phyloP scores from a whole-genome alignment of 192 early-diverging fungal genomes.

The Podila epicladia region DNA sequence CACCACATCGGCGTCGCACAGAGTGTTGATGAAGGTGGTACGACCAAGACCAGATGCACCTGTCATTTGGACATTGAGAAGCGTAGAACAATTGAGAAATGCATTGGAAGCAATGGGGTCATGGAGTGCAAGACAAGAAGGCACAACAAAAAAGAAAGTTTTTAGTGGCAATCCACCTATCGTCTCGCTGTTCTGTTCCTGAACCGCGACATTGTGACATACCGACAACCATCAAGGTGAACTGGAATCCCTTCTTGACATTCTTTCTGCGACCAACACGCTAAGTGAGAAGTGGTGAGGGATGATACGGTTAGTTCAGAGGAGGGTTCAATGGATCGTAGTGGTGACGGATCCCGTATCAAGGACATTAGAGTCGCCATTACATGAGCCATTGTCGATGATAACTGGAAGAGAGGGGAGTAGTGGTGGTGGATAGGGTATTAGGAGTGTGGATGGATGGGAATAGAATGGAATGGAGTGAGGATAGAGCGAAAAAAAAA shows the following conservation, averaged over 20 bases:
- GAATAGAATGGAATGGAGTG: slow-evolving; percentile 6
- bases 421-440: too few relatives aligned
- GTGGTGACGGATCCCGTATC: too few relatives aligned
- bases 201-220: not conserved
- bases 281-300: slow-evolving; percentile 5
- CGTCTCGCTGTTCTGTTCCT: too few relatives aligned
- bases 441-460: not conserved
- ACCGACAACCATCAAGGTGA: slow-evolving; percentile 98
- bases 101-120: not conserved
- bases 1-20: slow-evolving; percentile 86
- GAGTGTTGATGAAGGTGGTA: slow-evolving; percentile 99
- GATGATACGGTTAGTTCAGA: not conserved
- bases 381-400: slow-evolving; percentile 34
- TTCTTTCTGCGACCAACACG: slow-evolving; percentile 77
- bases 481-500: not conserved
- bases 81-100: not conserved
- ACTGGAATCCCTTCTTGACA: slow-evolving; percentile 94
- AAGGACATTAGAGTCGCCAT: not conserved
- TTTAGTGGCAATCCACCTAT: too few relatives aligned
- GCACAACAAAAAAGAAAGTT: not conserved
- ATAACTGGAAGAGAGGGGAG: too few relatives aligned
- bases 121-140: not conserved
- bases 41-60: slow-evolving; percentile 95
- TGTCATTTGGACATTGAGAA: slow-evolving; percentile 25
- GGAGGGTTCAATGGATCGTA: not conserved